Evolutionary conservation across 805 yeast species (phyloP).

Genomic region (Sungouiozyma intestinalis): DNA sequence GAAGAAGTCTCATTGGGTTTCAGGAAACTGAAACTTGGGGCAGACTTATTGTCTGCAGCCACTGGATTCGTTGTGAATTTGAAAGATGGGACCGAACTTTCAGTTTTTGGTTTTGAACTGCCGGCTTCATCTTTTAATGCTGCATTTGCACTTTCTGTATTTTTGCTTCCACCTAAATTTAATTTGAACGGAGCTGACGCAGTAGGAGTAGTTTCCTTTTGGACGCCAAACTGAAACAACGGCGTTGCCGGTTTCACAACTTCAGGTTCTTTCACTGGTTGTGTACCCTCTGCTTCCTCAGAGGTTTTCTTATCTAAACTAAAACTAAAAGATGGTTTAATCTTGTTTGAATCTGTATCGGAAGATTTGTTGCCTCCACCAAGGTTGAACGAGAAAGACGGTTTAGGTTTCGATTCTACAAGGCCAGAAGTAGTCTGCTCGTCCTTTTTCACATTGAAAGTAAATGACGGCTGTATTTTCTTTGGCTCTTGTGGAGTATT

Average conservation of each 20-base stretch:
- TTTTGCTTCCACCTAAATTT: not conserved
- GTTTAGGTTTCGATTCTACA: slow-evolving; percentile 1
- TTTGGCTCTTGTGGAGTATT: slow-evolving; percentile 1
- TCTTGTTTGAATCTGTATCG: slow-evolving; percentile 1
- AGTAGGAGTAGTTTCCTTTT: not conserved
- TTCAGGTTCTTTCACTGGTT: not conserved
- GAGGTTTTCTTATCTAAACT: not conserved
- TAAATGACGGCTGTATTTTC: slow-evolving; percentile 7
- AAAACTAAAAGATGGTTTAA: slow-evolving; percentile 9
- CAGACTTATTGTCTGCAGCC: too few species aligned
- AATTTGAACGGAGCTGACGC: not conserved
- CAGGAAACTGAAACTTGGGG: too few species aligned
- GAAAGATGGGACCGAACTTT: not conserved
- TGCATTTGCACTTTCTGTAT: not conserved
- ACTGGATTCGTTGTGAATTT: too few species aligned
- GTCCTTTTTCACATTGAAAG: slow-evolving; percentile 5
- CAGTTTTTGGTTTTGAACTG: not conserved
- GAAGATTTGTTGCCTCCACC: not conserved
- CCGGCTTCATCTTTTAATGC: not conserved
- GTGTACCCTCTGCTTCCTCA: not conserved
- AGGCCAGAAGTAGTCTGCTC: not conserved
- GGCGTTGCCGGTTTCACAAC: not conserved
- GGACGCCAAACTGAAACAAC: not conserved
- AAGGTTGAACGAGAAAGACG: slow-evolving; percentile 8
- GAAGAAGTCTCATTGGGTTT: not conserved